Percentiles rank a stretch among this genome's conserved stretches.
Evolutionary conservation across 305 asterid genomes (phyloP).

Genomic region (Plantago lanceolata): DNA sequence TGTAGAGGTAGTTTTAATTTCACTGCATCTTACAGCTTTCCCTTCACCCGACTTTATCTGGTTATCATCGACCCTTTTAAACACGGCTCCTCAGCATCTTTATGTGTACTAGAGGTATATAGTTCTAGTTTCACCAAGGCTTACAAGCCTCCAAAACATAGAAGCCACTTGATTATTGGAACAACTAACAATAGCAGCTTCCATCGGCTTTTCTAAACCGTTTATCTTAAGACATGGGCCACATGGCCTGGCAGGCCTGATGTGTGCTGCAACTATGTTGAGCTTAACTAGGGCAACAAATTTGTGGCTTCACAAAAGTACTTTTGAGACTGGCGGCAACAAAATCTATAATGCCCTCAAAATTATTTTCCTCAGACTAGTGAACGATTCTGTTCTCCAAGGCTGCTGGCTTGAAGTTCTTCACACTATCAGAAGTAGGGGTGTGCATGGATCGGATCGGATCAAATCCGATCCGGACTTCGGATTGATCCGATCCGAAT

Average conservation of each 20-base stretch:
- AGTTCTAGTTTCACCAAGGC: slow-evolving; percentile 37
- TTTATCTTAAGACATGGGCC: slow-evolving; percentile 33
- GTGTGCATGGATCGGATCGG: too few species aligned
- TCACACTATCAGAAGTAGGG: slow-evolving; percentile 29
- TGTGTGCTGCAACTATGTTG: slow-evolving; percentile 28
- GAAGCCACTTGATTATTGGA: slow-evolving; percentile 33
- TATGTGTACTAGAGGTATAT: too few species aligned
- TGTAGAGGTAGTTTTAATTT: too few species aligned
- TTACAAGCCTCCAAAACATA: slow-evolving; percentile 53
- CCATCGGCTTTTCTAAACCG: slow-evolving; percentile 31
- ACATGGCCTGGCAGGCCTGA: slow-evolving; percentile 13
- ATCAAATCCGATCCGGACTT: too few species aligned
- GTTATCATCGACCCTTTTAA: too few species aligned
- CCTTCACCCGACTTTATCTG: too few species aligned
- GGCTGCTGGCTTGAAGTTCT: slow-evolving; percentile 30
- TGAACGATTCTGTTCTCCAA: slow-evolving; percentile 31
- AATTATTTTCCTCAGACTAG: slow-evolving; percentile 39
- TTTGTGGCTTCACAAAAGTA: slow-evolving; percentile 27
- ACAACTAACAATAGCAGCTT: slow-evolving; percentile 34
- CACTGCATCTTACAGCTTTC: too few species aligned
- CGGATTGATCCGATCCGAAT: too few species aligned
- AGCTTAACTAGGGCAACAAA: slow-evolving; percentile 25
- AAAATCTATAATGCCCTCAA: slow-evolving; percentile 73
- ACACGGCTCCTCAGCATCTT: too few species aligned
- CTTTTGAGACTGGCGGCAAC: slow-evolving; percentile 52